Evolutionary conservation across 2,329 filamentous ascomycete species (phyloP), one percentile per base, ranked within the genome.

Genomic region (Ascochyta clinopodiicola): DNA sequence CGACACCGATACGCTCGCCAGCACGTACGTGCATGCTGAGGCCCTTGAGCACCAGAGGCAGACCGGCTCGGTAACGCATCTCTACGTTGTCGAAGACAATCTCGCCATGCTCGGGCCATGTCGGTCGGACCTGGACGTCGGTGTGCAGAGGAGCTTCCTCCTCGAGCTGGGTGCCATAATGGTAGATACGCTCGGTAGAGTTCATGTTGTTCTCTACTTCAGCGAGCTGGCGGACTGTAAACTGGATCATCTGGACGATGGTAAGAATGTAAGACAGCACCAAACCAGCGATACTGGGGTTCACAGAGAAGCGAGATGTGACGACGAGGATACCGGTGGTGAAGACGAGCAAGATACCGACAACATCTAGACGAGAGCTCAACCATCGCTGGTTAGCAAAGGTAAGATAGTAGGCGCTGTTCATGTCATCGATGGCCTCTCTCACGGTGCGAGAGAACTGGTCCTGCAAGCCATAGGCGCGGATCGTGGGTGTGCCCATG

Each of bases 161-260:
- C 60, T 96, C 92, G 4, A 99, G 84, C 64, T 91, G 78, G 0
- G 86, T 91, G 50, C 91, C 93, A 73, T 98, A 98, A 79, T 96
- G 92, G 72, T 92, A 87, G 31, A 98, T 82, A 44, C 95, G 88
- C 77, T 98, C 94, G 0, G 96, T 95, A 0, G 93, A 88, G 74
- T 97, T 98, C 94, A 98, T 98, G 71, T 93, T 92, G 77, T 97
- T 98, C 76, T 98, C 94, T 8, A 98, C 92, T 75, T 97, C 94
- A 24, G 94, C 94, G 7, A 97, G 82, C 76, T 98, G 94, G 17
- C 95, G 86, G 17, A 98, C 91, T 0, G 92, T 94, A 75, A 97
- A 97, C 72, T 97, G 94, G 62, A 98, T 88, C 89, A 97, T 92
- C 75, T 96, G 91, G 17, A 96, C 92, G 68, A 97, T 96, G 13